Evolutionary conservation across 2,329 filamentous ascomycete genomes (phyloP).

Genomic region (Phyllosticta citrichinensis): DNA sequence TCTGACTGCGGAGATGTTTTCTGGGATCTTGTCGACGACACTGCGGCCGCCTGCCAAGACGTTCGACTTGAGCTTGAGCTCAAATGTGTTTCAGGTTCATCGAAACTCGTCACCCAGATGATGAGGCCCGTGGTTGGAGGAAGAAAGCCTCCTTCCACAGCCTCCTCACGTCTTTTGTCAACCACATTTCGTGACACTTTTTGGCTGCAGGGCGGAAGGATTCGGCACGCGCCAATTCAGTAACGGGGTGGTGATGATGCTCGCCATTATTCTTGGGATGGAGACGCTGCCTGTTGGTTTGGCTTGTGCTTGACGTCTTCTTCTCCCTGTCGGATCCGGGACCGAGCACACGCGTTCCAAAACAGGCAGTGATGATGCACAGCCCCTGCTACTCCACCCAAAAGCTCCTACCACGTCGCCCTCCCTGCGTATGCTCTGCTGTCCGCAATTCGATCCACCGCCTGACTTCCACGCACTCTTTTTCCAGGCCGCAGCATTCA

Average conservation of each 20-base stretch:
- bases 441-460: not conserved
- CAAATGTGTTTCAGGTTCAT: not conserved
- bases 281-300: not conserved
- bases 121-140: not conserved
- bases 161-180: not conserved
- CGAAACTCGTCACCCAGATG: not conserved
- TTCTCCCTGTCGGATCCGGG: not conserved
- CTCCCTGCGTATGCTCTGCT: not conserved
- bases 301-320: not conserved
- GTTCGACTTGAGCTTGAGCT: not conserved
- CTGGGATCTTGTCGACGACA: not conserved
- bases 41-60: not conserved
- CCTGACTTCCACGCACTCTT: not conserved
- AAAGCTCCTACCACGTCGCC: not conserved
- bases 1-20: not conserved
- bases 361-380: not conserved
- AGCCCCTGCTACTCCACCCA: not conserved
- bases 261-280: not conserved
- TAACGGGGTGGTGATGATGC: not conserved
- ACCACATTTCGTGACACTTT: not conserved
- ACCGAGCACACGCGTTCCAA: not conserved
- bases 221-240: not conserved
- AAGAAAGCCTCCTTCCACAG: not conserved
- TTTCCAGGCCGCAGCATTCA: not conserved
- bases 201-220: not conserved